Evolutionary conservation across 345 rosid species (phyloP).

Genomic region (Rhodamnia argentea): DNA sequence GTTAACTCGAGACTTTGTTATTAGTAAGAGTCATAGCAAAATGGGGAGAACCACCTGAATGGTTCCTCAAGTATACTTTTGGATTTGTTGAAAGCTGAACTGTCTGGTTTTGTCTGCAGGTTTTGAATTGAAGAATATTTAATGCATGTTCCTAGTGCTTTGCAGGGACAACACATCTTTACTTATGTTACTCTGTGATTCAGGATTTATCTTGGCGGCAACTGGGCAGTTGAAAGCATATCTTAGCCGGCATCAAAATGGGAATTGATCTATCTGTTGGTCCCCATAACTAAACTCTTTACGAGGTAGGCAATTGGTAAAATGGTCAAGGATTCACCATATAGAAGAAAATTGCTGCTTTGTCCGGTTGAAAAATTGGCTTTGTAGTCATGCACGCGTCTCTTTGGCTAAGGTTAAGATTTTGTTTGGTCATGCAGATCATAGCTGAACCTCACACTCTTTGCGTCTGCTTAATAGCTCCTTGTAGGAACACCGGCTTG

Average conservation of each 20-base stretch:
- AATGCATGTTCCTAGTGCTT: background rate
- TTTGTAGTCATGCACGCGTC: background rate
- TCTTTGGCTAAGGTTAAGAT: background rate
- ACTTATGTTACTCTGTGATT: background rate
- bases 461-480: background rate
- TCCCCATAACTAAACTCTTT: background rate
- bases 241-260: constrained; percentile 37
- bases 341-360: background rate
- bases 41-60: background rate
- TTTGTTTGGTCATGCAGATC: background rate
- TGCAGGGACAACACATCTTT: background rate
- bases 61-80: background rate
- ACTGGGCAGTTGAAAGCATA: constrained; percentile 51
- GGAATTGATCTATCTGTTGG: constrained; percentile 11
- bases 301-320: constrained; percentile 5
- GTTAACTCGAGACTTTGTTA: background rate
- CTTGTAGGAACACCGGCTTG: background rate
- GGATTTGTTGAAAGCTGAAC: background rate
- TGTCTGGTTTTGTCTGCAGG: background rate
- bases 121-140: background rate
- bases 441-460: background rate
- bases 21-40: background rate
- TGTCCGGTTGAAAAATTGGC: background rate
- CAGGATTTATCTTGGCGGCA: constrained; percentile 83
- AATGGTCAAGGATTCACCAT: background rate